Evolutionary conservation across 2,329 filamentous ascomycete genomes (phyloP), one percentile per base, ranked within the genome.

Genomic region (Penicillium sp.): DNA sequence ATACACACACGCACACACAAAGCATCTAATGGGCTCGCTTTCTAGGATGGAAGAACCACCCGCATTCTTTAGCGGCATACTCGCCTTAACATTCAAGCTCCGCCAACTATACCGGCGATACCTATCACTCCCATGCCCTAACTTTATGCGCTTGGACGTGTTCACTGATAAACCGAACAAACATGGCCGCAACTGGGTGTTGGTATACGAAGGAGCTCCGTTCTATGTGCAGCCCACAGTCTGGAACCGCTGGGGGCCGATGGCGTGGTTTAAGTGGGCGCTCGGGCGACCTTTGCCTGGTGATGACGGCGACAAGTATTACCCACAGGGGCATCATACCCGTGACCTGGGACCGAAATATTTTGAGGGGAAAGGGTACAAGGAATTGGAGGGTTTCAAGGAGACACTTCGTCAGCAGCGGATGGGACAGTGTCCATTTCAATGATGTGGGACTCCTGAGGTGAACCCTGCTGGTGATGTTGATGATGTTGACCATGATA

Each of bases 231-330:
- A 81, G 58, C 79, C 80, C 27, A 88, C 82, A 0, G 69, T 83
- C 27, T 84, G 80, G 83, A 84, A 81, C 66, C 82, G 84, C 57
- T 90, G 83, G 85, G 84, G 83, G 6, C 86, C 81, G 0, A 68
- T 71, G 56, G 85, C 80, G 0, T 80, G 80, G 77, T 55, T 83
- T 15, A 78, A 73, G 36, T 70, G 79, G 64, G 27, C 76, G 8
- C 61, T 78, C 9, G 80, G 81, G 2, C 70, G 75, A 35, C 73
- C 78, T 6, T 61, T 82, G 13, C 82, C 82, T 0, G 80, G 79
- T 3, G 76, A 81, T 48, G 71, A 77, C n/a, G 76, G 74, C 0
- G 74, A 78, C 27, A 79, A 73, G 52, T 82, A 78, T 61, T 70
- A 70, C 55, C 79, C 82, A 0, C 68, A 80, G 50, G 83, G 83